These are phyloP conservation scores for Salvia hispanica DNA, from an alignment of 257 asterid genomes.

Conservation along the genomic window DNA sequence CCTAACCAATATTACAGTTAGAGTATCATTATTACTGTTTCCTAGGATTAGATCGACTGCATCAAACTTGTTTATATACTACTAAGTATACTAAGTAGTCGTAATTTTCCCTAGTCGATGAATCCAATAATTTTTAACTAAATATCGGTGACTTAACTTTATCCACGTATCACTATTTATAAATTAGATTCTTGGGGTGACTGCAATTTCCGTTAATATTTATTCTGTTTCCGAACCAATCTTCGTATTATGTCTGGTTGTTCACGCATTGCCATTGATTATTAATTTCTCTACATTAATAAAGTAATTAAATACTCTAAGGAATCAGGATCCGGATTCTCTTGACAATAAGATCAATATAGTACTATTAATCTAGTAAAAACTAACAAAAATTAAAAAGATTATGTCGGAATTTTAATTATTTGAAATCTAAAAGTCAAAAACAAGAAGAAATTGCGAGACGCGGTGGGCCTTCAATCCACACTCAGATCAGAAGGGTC, in stretches of 20 bases:
- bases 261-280: not conserved
- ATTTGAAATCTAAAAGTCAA: constrained; percentile 24
- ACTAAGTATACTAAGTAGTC: not conserved
- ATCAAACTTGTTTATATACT: constrained; percentile 4
- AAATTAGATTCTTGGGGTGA: not conserved
- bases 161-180: not conserved
- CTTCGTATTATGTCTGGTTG: not conserved
- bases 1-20: constrained; percentile 23
- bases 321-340: constrained; percentile 19
- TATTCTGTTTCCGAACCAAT: not conserved
- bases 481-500: constrained; percentile 35
- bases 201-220: not conserved
- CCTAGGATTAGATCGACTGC: constrained; percentile 26
- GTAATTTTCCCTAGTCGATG: constrained; percentile 21
- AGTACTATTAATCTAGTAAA: not conserved
- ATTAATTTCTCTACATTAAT: not conserved
- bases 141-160: not conserved
- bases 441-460: not conserved
- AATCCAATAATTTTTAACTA: constrained; percentile 15
- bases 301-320: not conserved
- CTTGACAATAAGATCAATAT: not conserved
- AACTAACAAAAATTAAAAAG: not conserved
- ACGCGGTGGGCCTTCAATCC: constrained; percentile 20
- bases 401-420: constrained; percentile 25
- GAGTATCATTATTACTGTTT: constrained; percentile 18